These are phyloP conservation scores for Hericium coralloides DNA, from an alignment of 768 basidiomycete species.

Conservation along the genomic window DNA sequence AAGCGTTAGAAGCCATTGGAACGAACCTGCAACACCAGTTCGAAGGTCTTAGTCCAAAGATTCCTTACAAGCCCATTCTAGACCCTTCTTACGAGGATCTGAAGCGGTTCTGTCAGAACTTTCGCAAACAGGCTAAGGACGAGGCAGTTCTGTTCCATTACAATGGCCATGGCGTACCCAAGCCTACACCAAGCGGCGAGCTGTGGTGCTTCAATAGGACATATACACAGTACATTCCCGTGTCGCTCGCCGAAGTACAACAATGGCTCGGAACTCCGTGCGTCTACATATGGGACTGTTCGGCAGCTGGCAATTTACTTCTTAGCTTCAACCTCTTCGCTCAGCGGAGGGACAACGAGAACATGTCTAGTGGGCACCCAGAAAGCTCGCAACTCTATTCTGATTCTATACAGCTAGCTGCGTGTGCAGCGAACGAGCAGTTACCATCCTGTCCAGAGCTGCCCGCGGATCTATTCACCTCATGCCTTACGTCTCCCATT, in stretches of 20 bases:
- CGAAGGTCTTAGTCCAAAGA: constrained; percentile 89
- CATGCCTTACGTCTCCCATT: constrained; percentile 95
- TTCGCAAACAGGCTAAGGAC: constrained; percentile 85
- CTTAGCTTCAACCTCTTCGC: constrained; percentile 82
- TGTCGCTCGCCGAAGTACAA: constrained; percentile 89
- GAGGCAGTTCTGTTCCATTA: constrained; percentile 96
- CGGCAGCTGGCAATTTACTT: constrained; percentile 90
- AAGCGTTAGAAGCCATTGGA: constrained; percentile 90
- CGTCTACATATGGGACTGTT: constrained; percentile 99
- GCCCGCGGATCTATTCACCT: constrained; percentile 95
- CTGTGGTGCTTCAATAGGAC: constrained; percentile 97
- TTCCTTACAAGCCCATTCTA: constrained; percentile 88
- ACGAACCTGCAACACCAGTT: constrained; percentile 92
- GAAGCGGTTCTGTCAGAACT: constrained; percentile 71
- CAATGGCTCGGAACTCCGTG: constrained; percentile 90
- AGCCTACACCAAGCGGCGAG: constrained; percentile 91
- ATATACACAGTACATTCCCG: constrained; percentile 98
- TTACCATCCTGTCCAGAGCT: constrained; percentile 94
- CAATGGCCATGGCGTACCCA: constrained; percentile 97
- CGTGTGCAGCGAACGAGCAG: constrained; percentile 85
- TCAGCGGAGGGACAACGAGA: constrained; percentile 62
- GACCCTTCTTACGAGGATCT: constrained; percentile 95
- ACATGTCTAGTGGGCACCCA: constrained; percentile 45
- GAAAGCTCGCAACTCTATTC: constrained; percentile 62
- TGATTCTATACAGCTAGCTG: constrained; percentile 90